Percentiles rank a stretch among this genome's conserved stretches.
Evolutionary conservation across 2,329 filamentous ascomycete species (phyloP).

Genomic region (Penicillium sp.): DNA sequence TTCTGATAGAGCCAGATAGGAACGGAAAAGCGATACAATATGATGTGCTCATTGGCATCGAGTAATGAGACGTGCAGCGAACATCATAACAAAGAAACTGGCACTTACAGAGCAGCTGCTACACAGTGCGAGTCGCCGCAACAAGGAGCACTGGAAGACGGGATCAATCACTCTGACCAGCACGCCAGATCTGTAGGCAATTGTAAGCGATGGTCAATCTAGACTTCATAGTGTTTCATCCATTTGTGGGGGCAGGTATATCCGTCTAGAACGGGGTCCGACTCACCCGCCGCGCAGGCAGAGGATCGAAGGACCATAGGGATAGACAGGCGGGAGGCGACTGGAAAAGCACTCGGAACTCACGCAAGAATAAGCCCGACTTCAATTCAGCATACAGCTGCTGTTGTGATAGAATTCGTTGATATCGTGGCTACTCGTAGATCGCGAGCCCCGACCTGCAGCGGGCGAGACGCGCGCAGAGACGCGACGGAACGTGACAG

Average conservation of each 20-base stretch:
- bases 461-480: slow-evolving; percentile 30
- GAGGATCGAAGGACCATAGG: background rate
- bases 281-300: no score
- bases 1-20: background rate
- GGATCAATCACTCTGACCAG: background rate
- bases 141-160: background rate
- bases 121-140: background rate
- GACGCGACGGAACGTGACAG: slow-evolving; percentile 33
- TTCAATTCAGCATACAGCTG: background rate
- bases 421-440: slow-evolving; percentile 9
- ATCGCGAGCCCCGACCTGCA: slow-evolving; percentile 21
- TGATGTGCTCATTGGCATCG: background rate
- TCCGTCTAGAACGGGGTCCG: background rate
- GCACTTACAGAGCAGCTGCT: slow-evolving; percentile 7
- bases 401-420: background rate
- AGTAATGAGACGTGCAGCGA: background rate
- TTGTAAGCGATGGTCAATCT: background rate
- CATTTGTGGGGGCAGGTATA: slow-evolving; percentile 6
- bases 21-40: background rate
- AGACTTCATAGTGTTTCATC: background rate
- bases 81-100: background rate
- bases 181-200: background rate
- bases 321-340: background rate
- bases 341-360: background rate
- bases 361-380: background rate